These are phyloP conservation scores for Lentinula detonsa DNA, from an alignment of 768 basidiomycete genomes.

Conservation along the genomic window DNA sequence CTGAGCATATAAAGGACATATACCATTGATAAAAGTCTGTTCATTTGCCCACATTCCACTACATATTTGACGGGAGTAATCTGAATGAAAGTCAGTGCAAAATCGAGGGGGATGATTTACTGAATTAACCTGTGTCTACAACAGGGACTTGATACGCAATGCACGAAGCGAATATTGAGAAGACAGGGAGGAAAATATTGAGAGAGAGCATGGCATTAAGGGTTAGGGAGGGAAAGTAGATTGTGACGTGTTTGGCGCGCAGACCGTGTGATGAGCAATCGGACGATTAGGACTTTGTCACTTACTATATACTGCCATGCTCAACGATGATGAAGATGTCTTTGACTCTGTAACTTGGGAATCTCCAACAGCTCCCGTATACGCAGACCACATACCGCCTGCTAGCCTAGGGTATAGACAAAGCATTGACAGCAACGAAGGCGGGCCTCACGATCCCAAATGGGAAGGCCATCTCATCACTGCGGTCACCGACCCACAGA, in stretches of 20 bases:
- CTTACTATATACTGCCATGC: constrained; percentile 40
- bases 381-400: constrained; percentile 34
- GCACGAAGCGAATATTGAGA: constrained; percentile 27
- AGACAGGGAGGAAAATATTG: constrained; percentile 19
- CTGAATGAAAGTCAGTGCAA: constrained; percentile 20
- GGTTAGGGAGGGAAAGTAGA: background rate
- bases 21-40: constrained; percentile 82
- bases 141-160: constrained; percentile 61
- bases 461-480: constrained; percentile 88
- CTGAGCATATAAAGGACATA: constrained; percentile 9
- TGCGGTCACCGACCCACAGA: constrained; percentile 85
- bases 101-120: background rate
- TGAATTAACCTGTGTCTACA: constrained; percentile 43
- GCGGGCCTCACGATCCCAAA: constrained; percentile 75
- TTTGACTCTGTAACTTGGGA: constrained; percentile 94
- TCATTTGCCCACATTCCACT: constrained; percentile 89
- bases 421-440: constrained; percentile 64
- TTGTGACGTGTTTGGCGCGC: constrained; percentile 4
- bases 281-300: constrained; percentile 11
- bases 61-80: constrained; percentile 86
- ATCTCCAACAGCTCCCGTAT: constrained; percentile 52
- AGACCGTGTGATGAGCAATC: constrained; percentile 2
- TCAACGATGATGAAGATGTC: constrained; percentile 83
- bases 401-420: constrained; percentile 77
- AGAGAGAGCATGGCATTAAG: background rate